Evolutionary conservation across 768 basidiomycete genomes (phyloP), one percentile per base, ranked within the genome.

Genomic region (Tephrocybe sp.): DNA sequence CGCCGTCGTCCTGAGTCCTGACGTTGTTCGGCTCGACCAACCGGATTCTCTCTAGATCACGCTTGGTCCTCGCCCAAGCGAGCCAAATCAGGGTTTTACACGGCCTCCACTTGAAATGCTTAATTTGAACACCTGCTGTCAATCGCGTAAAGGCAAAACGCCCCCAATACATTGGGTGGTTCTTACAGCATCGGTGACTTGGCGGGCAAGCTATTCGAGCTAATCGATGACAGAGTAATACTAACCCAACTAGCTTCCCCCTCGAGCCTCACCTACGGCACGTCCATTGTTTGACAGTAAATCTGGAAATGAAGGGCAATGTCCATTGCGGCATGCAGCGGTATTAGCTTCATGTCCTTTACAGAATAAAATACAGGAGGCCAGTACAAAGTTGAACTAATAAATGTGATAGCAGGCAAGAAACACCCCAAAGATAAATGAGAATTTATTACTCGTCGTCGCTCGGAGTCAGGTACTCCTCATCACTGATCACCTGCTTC

Each of bases 401-500:
- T 50, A 50, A 35, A 51, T 50, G 36, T 41, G 45, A 49, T 43
- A 35, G 44, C 26, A 27, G 45, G 36, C 21, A 19, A 34, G 38
- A 40, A n/a, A 49, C 27, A 44, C 18, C 45, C 45, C 11, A 42
- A 45, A 38, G 37, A 22, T 16, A 34, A 49, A 32, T 26, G 19
- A 38, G 34, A 39, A 26, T 18, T 25, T 16, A 53, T 58, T 61
- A 80, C 31, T 90, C 88, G 19, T 89, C 87, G 49, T 90, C 89
- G 55, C 84, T 87, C 22, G 83, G 84, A 18, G 87, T 87, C 61
- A 89, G 69, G 62, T 84, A 84, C 63, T 82, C 80, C 49, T 80
- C 77, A 44, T 90, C 88, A 55, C 87, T 89, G 66, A 89, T 70
- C 43, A 91, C 78, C 66, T 86, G 85, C 63, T 83, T 88, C 54